phyloP scores from a whole-genome alignment of 1,284 basidiomycete genomes.

The Kalmanozyma brasiliensis region DNA sequence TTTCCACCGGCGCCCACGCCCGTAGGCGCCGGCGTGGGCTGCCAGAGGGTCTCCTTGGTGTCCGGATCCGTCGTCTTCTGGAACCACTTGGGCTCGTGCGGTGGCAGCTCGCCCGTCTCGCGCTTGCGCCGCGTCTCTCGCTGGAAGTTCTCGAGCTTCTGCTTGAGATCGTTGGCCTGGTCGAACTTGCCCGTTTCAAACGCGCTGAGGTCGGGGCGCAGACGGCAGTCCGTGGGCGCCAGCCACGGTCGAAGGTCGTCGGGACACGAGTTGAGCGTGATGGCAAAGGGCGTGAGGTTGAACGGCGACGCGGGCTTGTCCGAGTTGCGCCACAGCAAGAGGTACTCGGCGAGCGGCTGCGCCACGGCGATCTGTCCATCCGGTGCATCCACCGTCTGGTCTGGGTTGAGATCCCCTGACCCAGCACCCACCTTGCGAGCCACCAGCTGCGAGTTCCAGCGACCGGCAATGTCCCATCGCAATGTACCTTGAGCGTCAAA shows the following conservation, averaged over 20 bases:
- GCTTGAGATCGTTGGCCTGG: conserved; percentile 86
- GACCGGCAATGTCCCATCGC: conserved; percentile 89
- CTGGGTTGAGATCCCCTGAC: conserved; percentile 78
- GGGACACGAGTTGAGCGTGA: conserved; percentile 85
- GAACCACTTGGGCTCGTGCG: conserved; percentile 78
- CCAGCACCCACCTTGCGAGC: conserved; percentile 77
- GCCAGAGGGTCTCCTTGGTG: conserved; percentile 60
- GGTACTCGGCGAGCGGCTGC: conserved; percentile 73
- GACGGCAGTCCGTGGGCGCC: conserved; percentile 90
- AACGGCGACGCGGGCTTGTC: conserved; percentile 71
- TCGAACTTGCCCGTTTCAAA: conserved; percentile 93
- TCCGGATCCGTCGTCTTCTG: conserved; percentile 53
- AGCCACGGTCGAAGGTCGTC: conserved; percentile 78
- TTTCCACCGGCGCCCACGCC: conserved; percentile 10
- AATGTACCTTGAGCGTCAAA: conserved; percentile 76
- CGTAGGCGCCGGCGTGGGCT: conserved; percentile 31
- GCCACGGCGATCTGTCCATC: conserved; percentile 67
- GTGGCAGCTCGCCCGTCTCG: conserved; percentile 78
- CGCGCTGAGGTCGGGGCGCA: conserved; percentile 93
- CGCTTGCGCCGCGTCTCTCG: conserved; percentile 79
- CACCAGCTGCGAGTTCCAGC: conserved; percentile 95
- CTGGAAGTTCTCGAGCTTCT: conserved; percentile 87
- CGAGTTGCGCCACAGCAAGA: conserved; percentile 92
- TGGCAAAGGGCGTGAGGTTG: conserved; percentile 94
- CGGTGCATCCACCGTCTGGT: conserved; percentile 69